Evolutionary conservation across 2,329 filamentous ascomycete species (phyloP).

Genomic region (Hirsutella thompsonii): DNA sequence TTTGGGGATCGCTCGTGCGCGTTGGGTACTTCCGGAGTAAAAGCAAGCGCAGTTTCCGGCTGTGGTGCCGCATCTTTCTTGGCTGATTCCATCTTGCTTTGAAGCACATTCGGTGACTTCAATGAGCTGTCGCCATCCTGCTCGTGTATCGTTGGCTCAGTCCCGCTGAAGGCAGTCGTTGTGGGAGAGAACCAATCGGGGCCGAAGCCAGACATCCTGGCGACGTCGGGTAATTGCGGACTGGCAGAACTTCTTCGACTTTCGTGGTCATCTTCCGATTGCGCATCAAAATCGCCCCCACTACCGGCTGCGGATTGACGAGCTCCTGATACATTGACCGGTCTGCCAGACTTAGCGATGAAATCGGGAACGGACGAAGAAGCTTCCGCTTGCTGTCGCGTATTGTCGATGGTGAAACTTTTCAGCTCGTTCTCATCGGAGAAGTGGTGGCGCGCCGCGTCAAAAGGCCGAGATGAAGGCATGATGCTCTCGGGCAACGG

Average conservation of each 20-base stretch:
- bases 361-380: too few relatives aligned
- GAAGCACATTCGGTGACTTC: background rate
- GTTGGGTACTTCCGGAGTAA: background rate
- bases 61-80: background rate
- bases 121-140: background rate
- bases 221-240: slow-evolving; percentile 43
- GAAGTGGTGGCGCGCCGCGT: too few relatives aligned
- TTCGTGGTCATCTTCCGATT: slow-evolving; percentile 1
- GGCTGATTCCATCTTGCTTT: background rate
- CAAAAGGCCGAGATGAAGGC: too few relatives aligned
- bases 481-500: too few relatives aligned
- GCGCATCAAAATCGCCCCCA: background rate
- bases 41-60: background rate
- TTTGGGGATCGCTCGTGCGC: too few relatives aligned
- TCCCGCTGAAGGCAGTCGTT: background rate
- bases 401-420: too few relatives aligned
- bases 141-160: background rate
- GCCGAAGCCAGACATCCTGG: slow-evolving; percentile 47
- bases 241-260: slow-evolving; percentile 32
- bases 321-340: background rate
- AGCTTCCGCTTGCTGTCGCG: too few relatives aligned
- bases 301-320: background rate
- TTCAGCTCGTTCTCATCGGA: too few relatives aligned
- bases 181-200: slow-evolving; percentile 38
- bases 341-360: too few relatives aligned